Base-by-base conservation (phyloP, 257 asterid species). In the Thymus quinquecostatus region DNA sequence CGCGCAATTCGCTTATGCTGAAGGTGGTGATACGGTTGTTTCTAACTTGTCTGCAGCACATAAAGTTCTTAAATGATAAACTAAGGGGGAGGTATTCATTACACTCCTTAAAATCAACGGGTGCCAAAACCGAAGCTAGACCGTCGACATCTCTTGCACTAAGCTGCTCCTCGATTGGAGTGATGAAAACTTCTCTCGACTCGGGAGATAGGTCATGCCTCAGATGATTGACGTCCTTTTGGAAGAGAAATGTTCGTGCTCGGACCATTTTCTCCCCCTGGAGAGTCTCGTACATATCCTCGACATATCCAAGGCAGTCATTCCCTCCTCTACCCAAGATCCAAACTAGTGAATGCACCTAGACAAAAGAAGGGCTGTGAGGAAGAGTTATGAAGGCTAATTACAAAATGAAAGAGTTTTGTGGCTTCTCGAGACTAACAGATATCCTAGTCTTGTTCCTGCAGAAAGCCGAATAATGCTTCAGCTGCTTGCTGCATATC, bases 231-330 rank as follows among this genome's bases (percentile, higher is more conserved):
- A 86, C 70, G 55, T 83, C 86, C 79, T 82, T 67, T 11, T 33
- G 57, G 49, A 73, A 71, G 53, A 73, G 63, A 55, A 87, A 80
- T 82, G 77, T 74, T 7, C 82, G 84, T 14, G 80, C 84, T 60
- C 68, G 62, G 6, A 65, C 86, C 83, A 64, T 81, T 79, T 86
- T 89, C 51, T 68, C 73, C 44, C 75, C 85, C 30, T 71, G 36
- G 27, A 32, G 71, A 63, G 82, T 84, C 85, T 87, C 96, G 0
- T 79, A 90, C 34, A 87, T 29, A 60, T 90, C 96, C 66, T 83
- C 82, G 68, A 87, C 76, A 80, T 87, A 87, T 27, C 82, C 95
- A 13, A 87, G 72, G 68, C 57, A 77, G 59, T 64, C 74, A 53
- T 44, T 76, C 36, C 47, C 74, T 34, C 62, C 75, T 69, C 79